Conservation (phyloP, 2,329 filamentous ascomycete species). For the Triangularia verruculosa region DNA sequence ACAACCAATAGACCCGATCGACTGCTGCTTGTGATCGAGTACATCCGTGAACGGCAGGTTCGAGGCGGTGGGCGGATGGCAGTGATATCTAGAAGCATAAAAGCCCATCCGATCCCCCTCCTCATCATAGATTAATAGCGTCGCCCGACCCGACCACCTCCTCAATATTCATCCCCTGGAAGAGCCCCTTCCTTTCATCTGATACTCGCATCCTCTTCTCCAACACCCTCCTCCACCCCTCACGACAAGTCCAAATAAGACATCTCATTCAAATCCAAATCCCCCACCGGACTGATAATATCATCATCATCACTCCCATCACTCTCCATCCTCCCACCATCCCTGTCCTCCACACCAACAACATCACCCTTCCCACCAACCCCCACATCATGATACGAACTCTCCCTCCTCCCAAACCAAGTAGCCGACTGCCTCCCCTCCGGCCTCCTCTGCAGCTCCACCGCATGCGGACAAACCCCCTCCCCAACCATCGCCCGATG, state of each 20-base stretch:
- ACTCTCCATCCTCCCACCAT: conserved; percentile 17
- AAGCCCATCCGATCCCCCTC: too few species aligned
- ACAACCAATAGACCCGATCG: too few species aligned
- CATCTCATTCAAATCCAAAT: conserved; percentile 20
- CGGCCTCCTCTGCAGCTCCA: conserved; percentile 6
- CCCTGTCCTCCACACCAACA: neutral
- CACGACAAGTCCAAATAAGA: conserved; percentile 24
- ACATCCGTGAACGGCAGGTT: too few species aligned
- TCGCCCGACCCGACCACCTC: too few species aligned
- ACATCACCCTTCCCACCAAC: neutral
- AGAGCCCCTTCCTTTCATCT: too few species aligned
- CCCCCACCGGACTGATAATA: conserved; percentile 22
- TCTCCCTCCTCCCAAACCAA: neutral
- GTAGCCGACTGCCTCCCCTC: neutral
- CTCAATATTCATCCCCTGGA: too few species aligned
- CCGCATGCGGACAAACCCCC: conserved; percentile 48
- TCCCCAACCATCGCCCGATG: conserved; percentile 55
- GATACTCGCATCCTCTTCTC: neutral
- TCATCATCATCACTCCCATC: conserved; percentile 20
- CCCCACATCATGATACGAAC: neutral
- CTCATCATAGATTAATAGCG: too few species aligned
- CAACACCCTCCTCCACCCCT: neutral
- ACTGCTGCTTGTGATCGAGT: too few species aligned
- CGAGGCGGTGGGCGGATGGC: too few species aligned
- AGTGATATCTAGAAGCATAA: too few species aligned